Evolutionary conservation across 1,284 basidiomycete species (phyloP).

Genomic region (Puccinia polysora): DNA sequence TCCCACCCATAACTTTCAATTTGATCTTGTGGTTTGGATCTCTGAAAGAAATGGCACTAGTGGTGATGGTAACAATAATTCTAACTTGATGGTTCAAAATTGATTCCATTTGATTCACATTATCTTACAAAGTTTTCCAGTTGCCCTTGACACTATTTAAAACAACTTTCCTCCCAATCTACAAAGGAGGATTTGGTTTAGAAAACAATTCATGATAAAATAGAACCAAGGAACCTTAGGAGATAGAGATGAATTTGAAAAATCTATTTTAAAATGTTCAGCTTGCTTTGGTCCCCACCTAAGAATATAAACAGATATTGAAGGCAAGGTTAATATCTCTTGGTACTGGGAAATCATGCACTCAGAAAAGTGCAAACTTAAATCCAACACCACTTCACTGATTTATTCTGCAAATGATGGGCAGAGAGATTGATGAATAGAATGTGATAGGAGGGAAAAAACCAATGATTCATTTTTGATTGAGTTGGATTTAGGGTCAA

Average conservation of each 20-base stretch:
- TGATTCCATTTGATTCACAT: slow-evolving; percentile 61
- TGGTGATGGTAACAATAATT: slow-evolving; percentile 90
- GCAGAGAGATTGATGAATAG: no score
- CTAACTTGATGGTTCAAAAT: slow-evolving; percentile 92
- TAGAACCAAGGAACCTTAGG: neutral
- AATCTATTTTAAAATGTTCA: neutral
- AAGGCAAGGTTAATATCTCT: no score
- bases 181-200: neutral
- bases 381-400: neutral
- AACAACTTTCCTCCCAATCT: slow-evolving; percentile 53
- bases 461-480: no score
- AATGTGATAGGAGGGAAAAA: no score
- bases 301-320: neutral
- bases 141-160: slow-evolving; percentile 53
- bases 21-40: slow-evolving; percentile 95
- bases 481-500: no score
- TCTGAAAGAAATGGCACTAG: slow-evolving; percentile 92
- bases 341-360: neutral
- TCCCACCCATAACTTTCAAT: slow-evolving; percentile 92
- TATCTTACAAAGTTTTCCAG: slow-evolving; percentile 54
- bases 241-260: neutral
- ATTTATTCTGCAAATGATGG: neutral
- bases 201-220: slow-evolving; percentile 50
- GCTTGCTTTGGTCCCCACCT: slow-evolving; percentile 41
- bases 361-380: neutral